Conservation (phyloP, 805 yeast genomes). For the Hanseniaspora hatyaiensis region DNA sequence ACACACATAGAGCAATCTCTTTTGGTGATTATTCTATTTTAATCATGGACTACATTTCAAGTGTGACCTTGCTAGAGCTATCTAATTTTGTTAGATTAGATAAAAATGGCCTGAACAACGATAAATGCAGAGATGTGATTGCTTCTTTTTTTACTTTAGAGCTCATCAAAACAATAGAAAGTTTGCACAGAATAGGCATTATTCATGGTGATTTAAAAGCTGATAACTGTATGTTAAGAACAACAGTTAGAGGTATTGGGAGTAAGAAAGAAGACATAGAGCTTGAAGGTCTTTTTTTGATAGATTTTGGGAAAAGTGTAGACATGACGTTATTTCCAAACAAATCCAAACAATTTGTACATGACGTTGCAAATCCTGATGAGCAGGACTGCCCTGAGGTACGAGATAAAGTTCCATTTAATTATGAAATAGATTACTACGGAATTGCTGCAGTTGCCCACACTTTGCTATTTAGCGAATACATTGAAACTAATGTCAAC, state of each 20-base stretch:
- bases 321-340: conserved; percentile 49
- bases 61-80: conserved; percentile 64
- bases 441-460: conserved; percentile 71
- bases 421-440: conserved; percentile 69
- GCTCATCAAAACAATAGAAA: conserved; percentile 45
- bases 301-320: conserved; percentile 74
- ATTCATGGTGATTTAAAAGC: conserved; percentile 81
- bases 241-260: too few relatives aligned
- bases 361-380: conserved; percentile 46
- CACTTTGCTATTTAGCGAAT: conserved; percentile 57
- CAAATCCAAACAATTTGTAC: conserved; percentile 40
- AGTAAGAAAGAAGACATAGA: too few relatives aligned
- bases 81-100: conserved; percentile 39
- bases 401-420: conserved; percentile 52
- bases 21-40: conserved; percentile 60
- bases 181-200: conserved; percentile 53
- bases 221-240: conserved; percentile 69
- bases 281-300: too few relatives aligned
- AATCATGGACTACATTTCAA: conserved; percentile 49
- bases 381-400: conserved; percentile 65
- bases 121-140: conserved; percentile 46
- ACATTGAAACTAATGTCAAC: conserved; percentile 37
- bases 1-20: conserved; percentile 18
- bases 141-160: conserved; percentile 55
- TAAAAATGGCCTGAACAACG: conserved; percentile 19